Conservation (phyloP, 2,329 filamentous ascomycete genomes). For the Stenocarpella maydis region DNA sequence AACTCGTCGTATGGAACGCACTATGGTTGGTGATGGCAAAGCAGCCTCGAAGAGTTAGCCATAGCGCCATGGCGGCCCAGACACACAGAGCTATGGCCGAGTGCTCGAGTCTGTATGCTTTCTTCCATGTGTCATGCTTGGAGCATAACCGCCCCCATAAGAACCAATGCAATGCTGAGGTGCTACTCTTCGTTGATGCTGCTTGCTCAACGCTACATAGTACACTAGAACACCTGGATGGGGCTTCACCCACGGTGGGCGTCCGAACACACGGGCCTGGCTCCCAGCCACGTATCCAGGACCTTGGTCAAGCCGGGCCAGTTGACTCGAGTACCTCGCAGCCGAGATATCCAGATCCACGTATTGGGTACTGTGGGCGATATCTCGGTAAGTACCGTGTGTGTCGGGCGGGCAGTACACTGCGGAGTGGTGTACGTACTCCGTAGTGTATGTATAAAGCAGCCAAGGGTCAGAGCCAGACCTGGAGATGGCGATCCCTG, state of each 20-base stretch:
- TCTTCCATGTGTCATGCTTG: not conserved
- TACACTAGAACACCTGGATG: not conserved
- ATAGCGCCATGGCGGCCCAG: not conserved
- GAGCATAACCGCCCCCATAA: too few species aligned
- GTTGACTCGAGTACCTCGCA: not conserved
- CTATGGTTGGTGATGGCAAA: not conserved
- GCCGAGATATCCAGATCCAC: not conserved
- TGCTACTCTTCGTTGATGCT: too few species aligned
- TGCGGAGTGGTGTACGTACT: too few species aligned
- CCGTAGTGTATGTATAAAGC: too few species aligned
- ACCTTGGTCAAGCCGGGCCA: not conserved
- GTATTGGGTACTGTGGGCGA: not conserved
- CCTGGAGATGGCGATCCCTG: not conserved
- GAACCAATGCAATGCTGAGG: too few species aligned
- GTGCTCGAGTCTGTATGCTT: too few species aligned
- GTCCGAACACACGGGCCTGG: not conserved
- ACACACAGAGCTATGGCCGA: too few species aligned
- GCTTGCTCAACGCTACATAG: not conserved
- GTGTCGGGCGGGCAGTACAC: not conserved
- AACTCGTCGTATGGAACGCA: conserved; percentile 38
- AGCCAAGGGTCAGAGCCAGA: too few species aligned
- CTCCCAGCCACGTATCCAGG: not conserved
- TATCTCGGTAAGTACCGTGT: not conserved
- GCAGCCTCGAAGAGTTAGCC: not conserved
- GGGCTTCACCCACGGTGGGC: not conserved